Base-by-base conservation (phyloP, 2,329 filamentous ascomycete species). In the Pseudopyricularia javanii region DNA sequence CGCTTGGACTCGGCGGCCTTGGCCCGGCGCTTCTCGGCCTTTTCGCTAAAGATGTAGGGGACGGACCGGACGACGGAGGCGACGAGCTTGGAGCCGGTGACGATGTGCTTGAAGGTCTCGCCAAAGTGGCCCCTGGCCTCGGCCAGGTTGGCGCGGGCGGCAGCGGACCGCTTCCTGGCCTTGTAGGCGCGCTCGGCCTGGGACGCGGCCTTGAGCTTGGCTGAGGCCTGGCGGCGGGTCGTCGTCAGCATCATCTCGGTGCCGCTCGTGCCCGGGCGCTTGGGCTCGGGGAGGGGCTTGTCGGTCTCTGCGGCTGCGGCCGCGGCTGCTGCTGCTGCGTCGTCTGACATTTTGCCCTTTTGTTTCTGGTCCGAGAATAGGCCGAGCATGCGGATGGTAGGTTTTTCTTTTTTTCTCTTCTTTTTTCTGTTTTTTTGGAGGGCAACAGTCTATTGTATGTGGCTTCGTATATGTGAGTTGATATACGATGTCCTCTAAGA, bases 211-310 rank as follows among this genome's bases (percentile, higher is more conserved):
- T 64, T 58, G 54, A 67, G 65, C 33, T 68, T 63, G 53, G 68
- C 60, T 12, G 68, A 68, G 28, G 70, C 69, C 40, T 63, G 60
- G 35, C 63, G 67, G 26, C 68, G 66, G 53, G 64, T 68, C 51
- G 64, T 66, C 47, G 64, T 62, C 43, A 74, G 68, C 32, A 71
- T 60, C 56, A 66, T 65, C 57, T 72, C 68, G 17, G 71, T 74
- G 53, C 68, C 68, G 0, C 70, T 69, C 14, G 71, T 72, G 54
- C 68, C 67, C 5, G 70, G 69, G 20, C 71, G 65, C 34, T 55
- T 45, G 52, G 51, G 49, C 45, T 51, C 56, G 4, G 59, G 60
- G n/a, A 63, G 59, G 2, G 62, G 60, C 54, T 63, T 63, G 7
- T 58, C 56, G 28, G 28, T 30, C 8, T 59, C 56, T 12, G 12